These are phyloP conservation scores for Epithele typhae DNA, from an alignment of 768 basidiomycete genomes.

Conservation along the genomic window DNA sequence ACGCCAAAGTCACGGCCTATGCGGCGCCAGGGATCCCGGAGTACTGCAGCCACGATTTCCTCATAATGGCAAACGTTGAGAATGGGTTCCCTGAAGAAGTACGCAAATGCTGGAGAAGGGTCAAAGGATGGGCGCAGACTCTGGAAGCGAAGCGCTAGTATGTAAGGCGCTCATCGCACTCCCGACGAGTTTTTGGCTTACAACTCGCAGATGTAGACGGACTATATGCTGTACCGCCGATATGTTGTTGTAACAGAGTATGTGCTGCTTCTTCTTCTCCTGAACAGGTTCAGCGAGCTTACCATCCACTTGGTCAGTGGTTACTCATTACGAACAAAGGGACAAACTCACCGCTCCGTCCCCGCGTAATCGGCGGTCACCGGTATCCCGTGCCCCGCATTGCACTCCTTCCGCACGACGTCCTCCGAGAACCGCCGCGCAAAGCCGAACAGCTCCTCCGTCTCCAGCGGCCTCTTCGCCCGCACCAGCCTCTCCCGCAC, in stretches of 20 bases:
- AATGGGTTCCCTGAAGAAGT: conserved; percentile 8
- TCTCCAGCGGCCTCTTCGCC: not conserved
- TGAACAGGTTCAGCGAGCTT: conserved; percentile 4
- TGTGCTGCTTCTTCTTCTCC: not conserved
- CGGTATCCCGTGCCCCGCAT: conserved; percentile 7
- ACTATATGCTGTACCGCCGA: no score
- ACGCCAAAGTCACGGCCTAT: not conserved
- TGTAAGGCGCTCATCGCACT: not conserved
- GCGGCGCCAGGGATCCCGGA: conserved; percentile 4
- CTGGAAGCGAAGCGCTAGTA: not conserved
- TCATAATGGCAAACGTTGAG: conserved; percentile 4
- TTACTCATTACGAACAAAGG: not conserved
- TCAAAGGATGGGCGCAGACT: conserved; percentile 1
- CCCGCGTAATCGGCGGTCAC: conserved; percentile 7
- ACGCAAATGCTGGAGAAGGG: conserved; percentile 6
- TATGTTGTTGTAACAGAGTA: no score
- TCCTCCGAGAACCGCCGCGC: conserved; percentile 4
- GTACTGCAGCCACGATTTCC: conserved; percentile 9
- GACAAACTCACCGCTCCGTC: conserved; percentile 2
- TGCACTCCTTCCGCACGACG: not conserved
- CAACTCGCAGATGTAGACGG: not conserved
- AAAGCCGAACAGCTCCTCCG: conserved; percentile 4
- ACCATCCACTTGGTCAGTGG: not conserved
- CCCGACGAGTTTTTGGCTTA: not conserved
- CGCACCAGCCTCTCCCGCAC: not conserved